Evolutionary conservation across 2,329 filamentous ascomycete species (phyloP), one percentile per base, ranked within the genome.

Genomic region (Magnaporthiopsis rhizophila): DNA sequence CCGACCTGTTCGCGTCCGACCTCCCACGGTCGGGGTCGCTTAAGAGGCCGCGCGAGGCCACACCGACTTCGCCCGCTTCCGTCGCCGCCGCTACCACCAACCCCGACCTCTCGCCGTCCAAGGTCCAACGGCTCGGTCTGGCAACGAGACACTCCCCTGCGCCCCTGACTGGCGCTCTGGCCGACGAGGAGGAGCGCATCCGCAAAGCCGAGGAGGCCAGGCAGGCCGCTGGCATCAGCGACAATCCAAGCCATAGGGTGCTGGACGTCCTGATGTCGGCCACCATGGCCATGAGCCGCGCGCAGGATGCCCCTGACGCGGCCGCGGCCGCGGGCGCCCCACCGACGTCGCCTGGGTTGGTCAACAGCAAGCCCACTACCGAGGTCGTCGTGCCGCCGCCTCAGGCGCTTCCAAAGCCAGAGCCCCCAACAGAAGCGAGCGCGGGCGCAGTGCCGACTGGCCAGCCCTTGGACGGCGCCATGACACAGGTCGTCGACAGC

Each of bases 261-360:
- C 74, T 87, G 36, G 77, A 79, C 28, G 82, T 82, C 26, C 76
- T 87, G 61, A 79, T 86, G 76, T 81, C 83, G 59, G 80, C 76
- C 64, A 78, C 79, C 30, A 75, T 81, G 67, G 77, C 77, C 61
- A 82, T 86, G 77, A 86, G 82, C 72, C 83, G 82, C 65, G 53
- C 82, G n/a, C 76, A 80, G 64, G 83, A 86, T 72, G 79, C 78
- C 67, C 79, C 81, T n/a, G 65, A 64, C 34, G 63, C 66, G 11
- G 53, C 45, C 66, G 56, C 77, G 72, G 67, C 79, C 66, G 56
- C 77, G 72, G 67, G 79, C 1, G 80, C 78, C 15, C 77, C 78
- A 24, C 73, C 75, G 61, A 80, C 80, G 72, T 78, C 80, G 30
- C 45, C 45, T 11, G 45, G 45, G 3, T 24, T 53, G 45, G 21